These are phyloP conservation scores for Trichoderma orchidacearum DNA, from an alignment of 495 filamentous ascomycete genomes.

Conservation along the genomic window DNA sequence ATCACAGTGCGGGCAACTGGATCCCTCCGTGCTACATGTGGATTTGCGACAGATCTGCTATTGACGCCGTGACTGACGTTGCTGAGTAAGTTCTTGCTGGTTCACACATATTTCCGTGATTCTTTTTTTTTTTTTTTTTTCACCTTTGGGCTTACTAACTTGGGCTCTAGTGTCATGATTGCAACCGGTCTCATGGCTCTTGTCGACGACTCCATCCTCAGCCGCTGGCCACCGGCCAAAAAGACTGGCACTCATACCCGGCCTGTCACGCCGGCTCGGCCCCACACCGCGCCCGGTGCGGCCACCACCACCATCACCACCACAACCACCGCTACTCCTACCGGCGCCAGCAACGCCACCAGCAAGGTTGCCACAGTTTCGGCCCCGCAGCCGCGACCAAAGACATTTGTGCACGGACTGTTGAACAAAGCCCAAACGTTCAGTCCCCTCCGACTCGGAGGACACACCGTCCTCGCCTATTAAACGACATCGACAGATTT, in stretches of 20 bases:
- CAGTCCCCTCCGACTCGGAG: background rate
- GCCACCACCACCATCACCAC: background rate
- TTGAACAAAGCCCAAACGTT: background rate
- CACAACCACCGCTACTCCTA: background rate
- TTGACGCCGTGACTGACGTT: constrained; percentile 60
- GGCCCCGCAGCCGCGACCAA: background rate
- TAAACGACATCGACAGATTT: background rate
- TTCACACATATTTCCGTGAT: too few relatives aligned
- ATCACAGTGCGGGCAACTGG: constrained; percentile 75
- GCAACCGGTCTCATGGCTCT: constrained; percentile 81
- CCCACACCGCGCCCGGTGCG: background rate
- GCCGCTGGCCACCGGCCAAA: constrained; percentile 58
- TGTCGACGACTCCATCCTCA: constrained; percentile 83
- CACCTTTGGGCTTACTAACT: constrained; percentile 4
- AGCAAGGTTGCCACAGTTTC: background rate
- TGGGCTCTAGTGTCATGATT: constrained; percentile 56
- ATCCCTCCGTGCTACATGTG: constrained; percentile 81
- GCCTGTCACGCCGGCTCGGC: background rate
- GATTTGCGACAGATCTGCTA: constrained; percentile 60
- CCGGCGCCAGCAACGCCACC: background rate
- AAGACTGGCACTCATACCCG: background rate
- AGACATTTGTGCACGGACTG: background rate
- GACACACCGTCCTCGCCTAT: background rate
- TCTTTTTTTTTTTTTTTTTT: background rate
- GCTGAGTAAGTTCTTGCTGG: constrained; percentile 87